Base-by-base conservation (phyloP, 2,329 filamentous ascomycete genomes). In the Alternaria triticimaculans region DNA sequence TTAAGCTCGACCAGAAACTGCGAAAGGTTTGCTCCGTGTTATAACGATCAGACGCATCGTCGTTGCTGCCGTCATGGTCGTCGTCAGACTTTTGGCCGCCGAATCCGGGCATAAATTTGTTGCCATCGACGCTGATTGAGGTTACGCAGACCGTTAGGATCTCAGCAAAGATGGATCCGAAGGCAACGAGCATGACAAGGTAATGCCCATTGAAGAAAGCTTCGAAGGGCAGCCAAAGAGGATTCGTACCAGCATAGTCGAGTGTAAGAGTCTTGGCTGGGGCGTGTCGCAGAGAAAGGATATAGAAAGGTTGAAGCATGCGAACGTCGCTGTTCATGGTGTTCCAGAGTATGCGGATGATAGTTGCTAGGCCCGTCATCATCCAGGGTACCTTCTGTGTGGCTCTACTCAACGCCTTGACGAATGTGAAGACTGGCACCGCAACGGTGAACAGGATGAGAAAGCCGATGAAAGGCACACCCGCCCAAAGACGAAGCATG, bases 271-370 rank as follows among this genome's bases (percentile, higher is more conserved):
- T 90, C 67, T 85, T 87, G 7, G 90, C 83, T 1, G 88, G 87
- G 4, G 90, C 90, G 67, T 90, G 87, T 4, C 91, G 86, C 56
- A 84, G 83, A 14, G 87, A 90, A 3, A 93, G 85, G 63, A 92
- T 87, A 74, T 90, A 92, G 73, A 91, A 93, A 2, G 91, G 91
- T 76, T 93, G 90, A 78, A 92, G 87, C 85, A 92, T 89, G 45
- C 90, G 88, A 50, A 92, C 85, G 25, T 89, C 87, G 60, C 87
- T 89, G 72, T 93, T 91, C 64, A 93, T 83, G 4, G 87, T 87
- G 64, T 86, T 86, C 90, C 90, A 93, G 49, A 85, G 82, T 21
- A 92, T 84, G 77, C 92, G 92, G 71, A 93, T 85, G 60, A 84
- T 78, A 20, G 92, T 89, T 2, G 90, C 89, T 7, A 92, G 73